phyloP scores from a whole-genome alignment of 257 asterid genomes.

The Orobanche coerulescens region DNA sequence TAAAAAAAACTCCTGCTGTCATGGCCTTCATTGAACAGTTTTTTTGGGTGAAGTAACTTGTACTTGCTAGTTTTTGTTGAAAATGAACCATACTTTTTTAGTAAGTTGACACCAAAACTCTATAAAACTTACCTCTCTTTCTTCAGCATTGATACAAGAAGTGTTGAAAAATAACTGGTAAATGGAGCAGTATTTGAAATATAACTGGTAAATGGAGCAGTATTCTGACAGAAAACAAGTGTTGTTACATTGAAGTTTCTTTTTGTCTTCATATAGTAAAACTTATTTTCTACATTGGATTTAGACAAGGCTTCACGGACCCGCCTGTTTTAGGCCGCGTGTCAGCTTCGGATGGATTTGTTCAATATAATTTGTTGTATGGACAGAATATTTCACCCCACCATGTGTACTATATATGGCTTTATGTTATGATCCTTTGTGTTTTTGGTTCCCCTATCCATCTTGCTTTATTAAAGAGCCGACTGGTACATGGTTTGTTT shows the following conservation, averaged over 20 bases:
- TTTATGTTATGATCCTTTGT: background rate
- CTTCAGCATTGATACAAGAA: background rate
- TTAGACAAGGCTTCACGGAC: too few species aligned
- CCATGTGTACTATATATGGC: background rate
- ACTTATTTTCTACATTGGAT: background rate
- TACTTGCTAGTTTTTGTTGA: background rate
- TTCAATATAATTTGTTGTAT: background rate
- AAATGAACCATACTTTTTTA: background rate
- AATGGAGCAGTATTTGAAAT: background rate
- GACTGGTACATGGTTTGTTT: background rate
- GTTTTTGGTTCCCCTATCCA: background rate
- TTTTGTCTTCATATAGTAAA: background rate
- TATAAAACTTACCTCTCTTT: background rate
- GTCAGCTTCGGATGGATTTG: background rate
- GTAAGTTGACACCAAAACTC: background rate
- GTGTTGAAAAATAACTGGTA: background rate
- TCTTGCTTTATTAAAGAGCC: background rate
- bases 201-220: background rate
- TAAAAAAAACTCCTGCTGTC: background rate
- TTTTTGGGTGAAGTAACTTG: background rate
- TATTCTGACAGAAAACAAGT: background rate
- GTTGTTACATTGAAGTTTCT: background rate
- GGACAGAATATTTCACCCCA: slow-evolving; percentile 2
- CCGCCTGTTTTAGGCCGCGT: too few species aligned
- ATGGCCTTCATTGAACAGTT: background rate